Conservation (phyloP, 2,329 filamentous ascomycete genomes). For the Phoma herbarum region DNA sequence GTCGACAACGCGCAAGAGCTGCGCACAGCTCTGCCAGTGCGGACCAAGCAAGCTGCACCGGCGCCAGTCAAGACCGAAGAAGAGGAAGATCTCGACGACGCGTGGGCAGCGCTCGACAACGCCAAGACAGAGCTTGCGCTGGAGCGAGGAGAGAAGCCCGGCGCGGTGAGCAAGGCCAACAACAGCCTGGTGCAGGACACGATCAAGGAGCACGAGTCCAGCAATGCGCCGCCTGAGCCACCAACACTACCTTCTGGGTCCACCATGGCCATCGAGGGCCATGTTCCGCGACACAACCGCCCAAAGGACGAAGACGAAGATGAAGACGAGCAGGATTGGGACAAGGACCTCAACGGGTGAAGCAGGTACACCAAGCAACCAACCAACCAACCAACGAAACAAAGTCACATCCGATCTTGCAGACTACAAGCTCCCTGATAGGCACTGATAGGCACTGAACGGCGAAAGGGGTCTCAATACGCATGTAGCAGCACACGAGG, state of each 20-base stretch:
- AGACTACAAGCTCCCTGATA: too few species aligned
- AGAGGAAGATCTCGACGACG: conserved; percentile 44
- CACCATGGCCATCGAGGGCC: conserved; percentile 52
- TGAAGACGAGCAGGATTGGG: conserved; percentile 47
- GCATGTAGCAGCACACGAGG: not conserved
- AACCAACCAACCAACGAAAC: not conserved
- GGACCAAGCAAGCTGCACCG: conserved; percentile 31
- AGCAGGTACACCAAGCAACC: too few species aligned
- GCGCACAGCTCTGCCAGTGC: conserved; percentile 38
- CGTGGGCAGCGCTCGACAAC: conserved; percentile 47
- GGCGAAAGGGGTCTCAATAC: not conserved
- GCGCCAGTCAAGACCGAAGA: conserved; percentile 31
- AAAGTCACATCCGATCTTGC: too few species aligned
- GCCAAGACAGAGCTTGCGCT: conserved; percentile 52
- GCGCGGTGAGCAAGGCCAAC: conserved; percentile 42
- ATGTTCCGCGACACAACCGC: conserved; percentile 42
- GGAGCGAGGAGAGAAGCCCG: conserved; percentile 56
- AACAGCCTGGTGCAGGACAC: conserved; percentile 43
- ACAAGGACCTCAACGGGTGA: conserved; percentile 44
- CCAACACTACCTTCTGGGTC: conserved; percentile 37
- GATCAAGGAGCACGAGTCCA: conserved; percentile 42
- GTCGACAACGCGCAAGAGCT: conserved; percentile 47
- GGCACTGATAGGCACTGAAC: too few species aligned
- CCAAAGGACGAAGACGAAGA: conserved; percentile 29
- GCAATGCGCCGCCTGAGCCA: conserved; percentile 34